These are phyloP conservation scores for Gymnopilus dilepis DNA, from an alignment of 768 basidiomycete genomes.

Conservation along the genomic window DNA sequence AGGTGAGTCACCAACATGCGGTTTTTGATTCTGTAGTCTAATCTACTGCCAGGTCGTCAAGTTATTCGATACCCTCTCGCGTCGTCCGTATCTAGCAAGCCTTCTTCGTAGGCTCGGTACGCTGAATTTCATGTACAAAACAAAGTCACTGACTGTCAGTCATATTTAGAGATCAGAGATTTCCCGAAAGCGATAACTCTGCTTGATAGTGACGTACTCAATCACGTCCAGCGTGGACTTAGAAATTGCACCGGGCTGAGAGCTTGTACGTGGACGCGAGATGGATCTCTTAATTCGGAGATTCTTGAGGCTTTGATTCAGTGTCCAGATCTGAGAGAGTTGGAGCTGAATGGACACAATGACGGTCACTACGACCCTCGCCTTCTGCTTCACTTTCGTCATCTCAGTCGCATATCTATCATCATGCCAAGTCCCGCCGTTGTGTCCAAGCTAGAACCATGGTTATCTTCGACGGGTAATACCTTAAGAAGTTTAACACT, in stretches of 20 bases:
- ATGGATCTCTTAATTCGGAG: constrained; percentile 68
- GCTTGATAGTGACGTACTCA: constrained; percentile 39
- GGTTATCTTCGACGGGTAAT: constrained; percentile 51
- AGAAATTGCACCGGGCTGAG: constrained; percentile 64
- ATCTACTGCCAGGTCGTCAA: constrained; percentile 52
- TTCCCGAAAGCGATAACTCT: constrained; percentile 62
- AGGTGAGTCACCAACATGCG: constrained; percentile 39
- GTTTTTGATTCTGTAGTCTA: background rate
- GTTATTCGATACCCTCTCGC: constrained; percentile 66
- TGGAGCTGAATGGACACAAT: constrained; percentile 77
- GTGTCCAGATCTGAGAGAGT: constrained; percentile 49
- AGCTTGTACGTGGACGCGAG: constrained; percentile 80
- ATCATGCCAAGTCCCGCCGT: constrained; percentile 76
- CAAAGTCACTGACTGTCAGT: background rate
- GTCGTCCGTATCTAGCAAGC: constrained; percentile 58
- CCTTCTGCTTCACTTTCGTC: constrained; percentile 54
- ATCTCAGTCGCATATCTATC: constrained; percentile 60
- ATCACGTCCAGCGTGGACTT: constrained; percentile 54
- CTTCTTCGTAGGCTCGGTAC: constrained; percentile 64
- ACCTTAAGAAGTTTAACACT: constrained; percentile 64
- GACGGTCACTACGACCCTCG: constrained; percentile 59
- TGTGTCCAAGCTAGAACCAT: constrained; percentile 51
- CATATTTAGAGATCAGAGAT: constrained; percentile 64
- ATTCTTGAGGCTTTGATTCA: constrained; percentile 58
- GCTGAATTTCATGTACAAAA: constrained; percentile 20